Base-by-base conservation (phyloP, 2,329 filamentous ascomycete genomes). In the Alternaria ethzedia region DNA sequence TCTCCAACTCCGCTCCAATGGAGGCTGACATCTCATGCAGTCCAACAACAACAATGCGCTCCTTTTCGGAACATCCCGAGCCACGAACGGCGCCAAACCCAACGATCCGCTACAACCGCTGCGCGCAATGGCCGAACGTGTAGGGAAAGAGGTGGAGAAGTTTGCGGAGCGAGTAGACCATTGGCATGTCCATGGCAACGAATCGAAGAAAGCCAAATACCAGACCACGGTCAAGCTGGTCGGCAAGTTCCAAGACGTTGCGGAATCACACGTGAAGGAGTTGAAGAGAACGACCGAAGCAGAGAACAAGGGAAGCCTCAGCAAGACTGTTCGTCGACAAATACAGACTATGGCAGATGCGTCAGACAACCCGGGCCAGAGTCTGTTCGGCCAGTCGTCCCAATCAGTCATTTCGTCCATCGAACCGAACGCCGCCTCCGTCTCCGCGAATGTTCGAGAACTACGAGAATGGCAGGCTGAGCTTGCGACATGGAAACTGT, bases 401-500 rank as follows among this genome's bases (percentile, higher is more conserved):
- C 66, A 69, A 49, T 69, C 72, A 0, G 30, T 64, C 50, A 50
- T 66, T 12, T 59, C 69, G 6, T 71, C 73, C 3, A 57, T 65
- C 25, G 68, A 74, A 23, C 43, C 66, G 8, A 59, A 49, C 56
- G 54, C 61, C 6, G 51, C 67, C 20, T 60, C 70, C 26, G 74
- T 75, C 32, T 74, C 72, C n/a, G 69, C 81, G 30, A 81, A 78
- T 46, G 74, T 84, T 20, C 77, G 84, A 57, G 85, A 88, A 64
- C 75, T 90, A 12, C 84, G 86, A 74, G 86, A 88, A 59, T 91
- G 93, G 85, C 89, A 96, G 79, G 86, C 91, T 67, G 96, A 99
- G 80, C 88, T 90, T 44, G 93, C 96, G 72, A 96, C 94, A 0
- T 99, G 96, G 96, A 90, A 96, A 75, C 84, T 98, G 26, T 83